Percentiles rank a stretch among this genome's conserved stretches.
Evolutionary conservation across 2,329 filamentous ascomycete species (phyloP).

Genomic region (Clonostachys chloroleuca): DNA sequence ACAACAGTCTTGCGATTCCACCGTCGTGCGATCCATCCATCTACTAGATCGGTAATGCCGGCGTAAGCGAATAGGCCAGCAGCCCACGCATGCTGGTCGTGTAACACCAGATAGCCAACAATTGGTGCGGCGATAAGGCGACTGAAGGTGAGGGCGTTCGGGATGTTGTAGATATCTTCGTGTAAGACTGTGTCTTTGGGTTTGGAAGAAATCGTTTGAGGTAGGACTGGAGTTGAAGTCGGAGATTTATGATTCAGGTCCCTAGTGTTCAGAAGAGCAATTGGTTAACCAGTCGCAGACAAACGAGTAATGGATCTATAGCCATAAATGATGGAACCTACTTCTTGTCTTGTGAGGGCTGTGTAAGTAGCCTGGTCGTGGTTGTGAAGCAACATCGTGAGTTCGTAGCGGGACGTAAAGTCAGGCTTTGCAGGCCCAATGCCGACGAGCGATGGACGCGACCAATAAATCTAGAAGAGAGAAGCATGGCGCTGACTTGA

Average conservation of each 20-base stretch:
- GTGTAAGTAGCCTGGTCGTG: neutral
- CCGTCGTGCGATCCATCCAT: conserved; percentile 86
- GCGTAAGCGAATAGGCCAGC: conserved; percentile 88
- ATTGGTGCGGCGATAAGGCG: conserved; percentile 78
- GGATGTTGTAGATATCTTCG: conserved; percentile 97
- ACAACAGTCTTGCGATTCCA: conserved; percentile 92
- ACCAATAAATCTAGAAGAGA: conserved; percentile 1
- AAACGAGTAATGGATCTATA: no score
- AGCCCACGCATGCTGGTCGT: conserved; percentile 75
- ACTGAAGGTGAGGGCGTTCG: conserved; percentile 86
- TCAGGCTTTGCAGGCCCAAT: neutral
- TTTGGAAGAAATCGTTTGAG: neutral
- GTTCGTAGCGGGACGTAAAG: no score
- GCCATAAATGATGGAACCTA: neutral
- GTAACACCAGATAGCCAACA: conserved; percentile 83
- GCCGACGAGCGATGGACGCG: neutral
- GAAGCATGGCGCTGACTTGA: conserved; percentile 2
- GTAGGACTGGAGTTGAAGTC: neutral
- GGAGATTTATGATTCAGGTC: neutral
- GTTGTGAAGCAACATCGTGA: conserved; percentile 2
- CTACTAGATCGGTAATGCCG: conserved; percentile 84
- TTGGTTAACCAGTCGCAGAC: no score
- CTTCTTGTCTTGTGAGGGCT: neutral
- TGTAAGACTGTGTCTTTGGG: conserved; percentile 29
- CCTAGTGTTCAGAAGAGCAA: no score